Evolutionary conservation across 192 early-diverging fungal species (phyloP), one percentile per base, ranked within the genome.

Genomic region (Radiomyces spectabilis): DNA sequence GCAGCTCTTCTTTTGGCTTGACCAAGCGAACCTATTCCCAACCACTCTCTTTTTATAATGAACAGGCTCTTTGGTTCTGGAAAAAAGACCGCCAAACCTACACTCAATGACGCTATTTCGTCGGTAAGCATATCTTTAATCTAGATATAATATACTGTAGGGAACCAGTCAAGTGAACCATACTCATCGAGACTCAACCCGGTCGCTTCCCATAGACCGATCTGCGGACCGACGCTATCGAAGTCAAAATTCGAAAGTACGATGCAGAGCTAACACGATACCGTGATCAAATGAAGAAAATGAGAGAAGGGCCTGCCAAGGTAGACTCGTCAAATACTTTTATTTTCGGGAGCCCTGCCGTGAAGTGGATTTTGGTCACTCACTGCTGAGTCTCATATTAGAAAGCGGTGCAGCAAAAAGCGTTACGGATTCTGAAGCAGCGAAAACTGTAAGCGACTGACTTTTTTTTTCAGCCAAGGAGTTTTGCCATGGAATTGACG

Each of bases 181-280:
- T n/a, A n/a, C n/a, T n/a, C n/a, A n/a, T n/a, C n/a, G n/a, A n/a
- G n/a, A n/a, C n/a, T n/a, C n/a, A n/a, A n/a, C n/a, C n/a, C n/a
- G n/a, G n/a, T n/a, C n/a, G n/a, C n/a, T n/a, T n/a, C n/a, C n/a
- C n/a, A n/a, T 62, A 93, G 82, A 96, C 92, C 13, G 96, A 99
- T 58, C 60, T 64, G 19, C 81, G 97, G 42, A 85, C 84, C 15
- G 87, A 88, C 59, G 80, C 86, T 4, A 87, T 98, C 2, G 91
- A 94, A 49, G 91, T 91, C 57, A 97, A 97, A 68, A 94, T 99
- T 51, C 85, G 82, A 42, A 91, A 93, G 65, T 79, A 95, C 15
- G 97, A 99, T 53, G 92, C 87, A 30, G 93, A 97, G 65, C 77
- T 99, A 31, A 76, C 87, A 12, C 83, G 84, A 57, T 94, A 89